Evolutionary conservation across 495 filamentous ascomycete species (phyloP).

Genomic region (Lepidopterella palustris): DNA sequence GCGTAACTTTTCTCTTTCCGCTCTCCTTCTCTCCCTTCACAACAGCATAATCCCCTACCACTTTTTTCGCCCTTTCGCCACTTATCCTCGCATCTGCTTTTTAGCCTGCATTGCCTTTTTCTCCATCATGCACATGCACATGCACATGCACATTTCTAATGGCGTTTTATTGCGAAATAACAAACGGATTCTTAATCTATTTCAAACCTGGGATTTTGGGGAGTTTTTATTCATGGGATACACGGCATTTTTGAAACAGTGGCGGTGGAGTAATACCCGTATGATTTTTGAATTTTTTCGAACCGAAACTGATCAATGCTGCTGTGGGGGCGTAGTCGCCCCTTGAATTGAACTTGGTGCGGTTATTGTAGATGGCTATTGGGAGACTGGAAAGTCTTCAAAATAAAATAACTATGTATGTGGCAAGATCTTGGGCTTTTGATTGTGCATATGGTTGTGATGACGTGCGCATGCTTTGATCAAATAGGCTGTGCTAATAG

Average conservation of each 20-base stretch:
- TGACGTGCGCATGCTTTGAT: no score
- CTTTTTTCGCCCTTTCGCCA: background rate
- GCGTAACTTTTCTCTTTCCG: background rate
- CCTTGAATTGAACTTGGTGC: background rate
- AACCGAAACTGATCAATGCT: no score
- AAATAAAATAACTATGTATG: background rate
- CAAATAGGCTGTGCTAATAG: no score
- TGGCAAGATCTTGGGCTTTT: background rate
- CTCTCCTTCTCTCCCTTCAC: background rate
- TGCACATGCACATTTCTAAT: background rate
- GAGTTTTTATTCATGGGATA: no score
- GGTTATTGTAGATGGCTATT: background rate
- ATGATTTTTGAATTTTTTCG: no score
- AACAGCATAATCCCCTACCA: background rate
- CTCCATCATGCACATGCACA: background rate
- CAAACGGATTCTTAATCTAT: background rate
- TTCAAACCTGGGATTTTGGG: background rate
- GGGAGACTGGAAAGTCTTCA: background rate
- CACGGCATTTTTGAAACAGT: background rate
- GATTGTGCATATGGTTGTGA: background rate
- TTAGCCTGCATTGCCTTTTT: background rate
- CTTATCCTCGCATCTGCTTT: background rate
- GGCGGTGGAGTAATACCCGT: slow-evolving; percentile 5
- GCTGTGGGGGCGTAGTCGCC: no score
- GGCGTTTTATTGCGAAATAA: no score